Conservation (phyloP, 2,329 filamentous ascomycete genomes). For the Trichocomaceae sp. region DNA sequence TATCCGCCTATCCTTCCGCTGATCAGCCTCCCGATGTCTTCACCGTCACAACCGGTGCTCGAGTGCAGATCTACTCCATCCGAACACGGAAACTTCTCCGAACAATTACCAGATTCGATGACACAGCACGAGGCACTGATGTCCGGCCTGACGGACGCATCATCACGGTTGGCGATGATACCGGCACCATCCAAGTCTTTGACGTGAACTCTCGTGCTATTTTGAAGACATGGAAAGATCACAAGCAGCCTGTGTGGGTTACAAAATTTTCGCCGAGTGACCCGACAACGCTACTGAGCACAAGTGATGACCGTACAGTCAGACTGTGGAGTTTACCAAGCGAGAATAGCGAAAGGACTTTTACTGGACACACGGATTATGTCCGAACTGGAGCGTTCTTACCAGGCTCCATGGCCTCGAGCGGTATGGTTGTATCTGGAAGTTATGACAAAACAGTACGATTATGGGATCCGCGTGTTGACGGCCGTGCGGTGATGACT, state of each 20-base stretch:
- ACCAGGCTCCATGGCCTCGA: slow-evolving; percentile 56
- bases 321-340: slow-evolving; percentile 88
- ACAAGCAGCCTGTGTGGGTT: slow-evolving; percentile 89
- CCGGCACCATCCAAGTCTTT: slow-evolving; percentile 89
- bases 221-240: slow-evolving; percentile 87
- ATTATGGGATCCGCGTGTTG: slow-evolving; percentile 82
- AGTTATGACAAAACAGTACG: slow-evolving; percentile 92
- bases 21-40: slow-evolving; percentile 55
- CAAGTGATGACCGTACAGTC: slow-evolving; percentile 87
- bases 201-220: slow-evolving; percentile 86
- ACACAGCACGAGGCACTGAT: slow-evolving; percentile 82
- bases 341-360: slow-evolving; percentile 67
- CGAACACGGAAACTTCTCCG: slow-evolving; percentile 87
- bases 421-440: slow-evolving; percentile 73
- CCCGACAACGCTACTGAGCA: slow-evolving; percentile 78
- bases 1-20: slow-evolving; percentile 37
- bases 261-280: slow-evolving; percentile 88
- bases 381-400: slow-evolving; percentile 83
- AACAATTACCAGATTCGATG: slow-evolving; percentile 88
- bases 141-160: slow-evolving; percentile 84
- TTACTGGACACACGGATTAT: slow-evolving; percentile 85
- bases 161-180: slow-evolving; percentile 84
- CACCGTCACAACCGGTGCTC: slow-evolving; percentile 87
- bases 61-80: slow-evolving; percentile 89
- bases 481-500: slow-evolving; percentile 67